These are phyloP conservation scores for Cercospora citrullina DNA, from an alignment of 2,329 filamentous ascomycete genomes.

Conservation along the genomic window DNA sequence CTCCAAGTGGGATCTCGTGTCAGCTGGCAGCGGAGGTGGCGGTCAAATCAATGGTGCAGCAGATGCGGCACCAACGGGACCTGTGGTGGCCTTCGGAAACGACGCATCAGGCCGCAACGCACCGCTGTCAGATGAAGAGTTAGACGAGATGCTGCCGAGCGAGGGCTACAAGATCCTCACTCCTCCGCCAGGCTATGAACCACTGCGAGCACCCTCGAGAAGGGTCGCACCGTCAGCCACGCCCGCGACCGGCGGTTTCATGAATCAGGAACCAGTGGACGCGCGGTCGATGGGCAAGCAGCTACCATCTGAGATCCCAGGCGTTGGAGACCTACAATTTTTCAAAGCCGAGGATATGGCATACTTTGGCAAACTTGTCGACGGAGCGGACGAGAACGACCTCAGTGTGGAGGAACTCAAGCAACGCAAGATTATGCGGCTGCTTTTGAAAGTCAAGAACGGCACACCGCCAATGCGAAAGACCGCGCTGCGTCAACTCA, in stretches of 20 bases:
- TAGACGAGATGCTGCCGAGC: slow-evolving; percentile 84
- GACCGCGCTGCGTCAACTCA: slow-evolving; percentile 93
- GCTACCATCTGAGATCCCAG: slow-evolving; percentile 91
- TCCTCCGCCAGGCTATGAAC: slow-evolving; percentile 88
- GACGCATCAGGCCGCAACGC: slow-evolving; percentile 79
- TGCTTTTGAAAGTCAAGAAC: slow-evolving; percentile 98
- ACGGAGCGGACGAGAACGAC: slow-evolving; percentile 86
- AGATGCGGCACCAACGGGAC: slow-evolving; percentile 18
- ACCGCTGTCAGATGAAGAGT: slow-evolving; percentile 86
- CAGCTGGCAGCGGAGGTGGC: slow-evolving; percentile 64
- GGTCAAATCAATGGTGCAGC: slow-evolving; percentile 73
- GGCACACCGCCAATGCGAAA: slow-evolving; percentile 98
- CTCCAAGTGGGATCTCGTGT: slow-evolving; percentile 90
- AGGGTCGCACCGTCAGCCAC: slow-evolving; percentile 72
- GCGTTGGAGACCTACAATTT: slow-evolving; percentile 93
- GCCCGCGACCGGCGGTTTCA: slow-evolving; percentile 77
- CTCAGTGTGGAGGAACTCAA: slow-evolving; percentile 95
- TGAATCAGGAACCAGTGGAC: slow-evolving; percentile 95
- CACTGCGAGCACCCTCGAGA: slow-evolving; percentile 73
- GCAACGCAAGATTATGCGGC: slow-evolving; percentile 96
- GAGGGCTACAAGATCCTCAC: slow-evolving; percentile 92
- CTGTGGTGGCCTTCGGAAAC: slow-evolving; percentile 66
- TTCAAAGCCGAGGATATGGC: slow-evolving; percentile 99
- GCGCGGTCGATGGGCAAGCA: slow-evolving; percentile 81
- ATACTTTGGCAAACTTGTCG: slow-evolving; percentile 96